Percentiles rank a stretch among this genome's conserved stretches.
Evolutionary conservation across 257 asterid species (phyloP).

Genomic region (Anisodus tanguticus): DNA sequence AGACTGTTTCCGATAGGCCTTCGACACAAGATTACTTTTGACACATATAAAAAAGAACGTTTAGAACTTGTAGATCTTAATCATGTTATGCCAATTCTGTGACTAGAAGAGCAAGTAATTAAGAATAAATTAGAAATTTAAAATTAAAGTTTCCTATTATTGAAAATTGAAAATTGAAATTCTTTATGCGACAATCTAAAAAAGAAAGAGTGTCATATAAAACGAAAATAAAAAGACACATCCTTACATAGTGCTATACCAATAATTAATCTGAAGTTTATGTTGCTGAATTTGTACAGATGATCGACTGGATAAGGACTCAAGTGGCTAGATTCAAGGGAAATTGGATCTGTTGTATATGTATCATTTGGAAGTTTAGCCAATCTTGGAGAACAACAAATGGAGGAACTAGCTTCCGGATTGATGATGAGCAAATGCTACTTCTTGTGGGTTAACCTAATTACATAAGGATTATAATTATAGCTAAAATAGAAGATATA

Average conservation of each 20-base stretch:
- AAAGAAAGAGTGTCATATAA: no score
- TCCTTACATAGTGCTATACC: neutral
- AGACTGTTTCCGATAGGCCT: no score
- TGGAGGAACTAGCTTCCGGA: slow-evolving; percentile 35
- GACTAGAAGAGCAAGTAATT: neutral
- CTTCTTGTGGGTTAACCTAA: slow-evolving; percentile 28
- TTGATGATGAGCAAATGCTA: neutral
- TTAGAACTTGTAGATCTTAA: neutral
- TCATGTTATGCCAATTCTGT: neutral
- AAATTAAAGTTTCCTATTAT: neutral
- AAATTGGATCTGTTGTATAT: neutral
- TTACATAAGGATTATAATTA: no score
- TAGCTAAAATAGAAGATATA: no score
- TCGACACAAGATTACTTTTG: neutral
- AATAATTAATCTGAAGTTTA: neutral
- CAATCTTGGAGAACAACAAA: slow-evolving; percentile 23
- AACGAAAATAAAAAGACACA: neutral
- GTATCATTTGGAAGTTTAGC: slow-evolving; percentile 42
- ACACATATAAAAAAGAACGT: neutral
- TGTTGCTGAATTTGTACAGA: slow-evolving; percentile 21
- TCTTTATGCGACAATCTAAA: neutral
- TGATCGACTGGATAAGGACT: slow-evolving; percentile 32
- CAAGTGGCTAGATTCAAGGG: slow-evolving; percentile 31
- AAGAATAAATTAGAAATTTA: neutral
- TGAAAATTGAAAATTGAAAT: neutral